These are phyloP conservation scores for Scytalidium lignicola DNA, from an alignment of 2,329 filamentous ascomycete species.

Conservation along the genomic window DNA sequence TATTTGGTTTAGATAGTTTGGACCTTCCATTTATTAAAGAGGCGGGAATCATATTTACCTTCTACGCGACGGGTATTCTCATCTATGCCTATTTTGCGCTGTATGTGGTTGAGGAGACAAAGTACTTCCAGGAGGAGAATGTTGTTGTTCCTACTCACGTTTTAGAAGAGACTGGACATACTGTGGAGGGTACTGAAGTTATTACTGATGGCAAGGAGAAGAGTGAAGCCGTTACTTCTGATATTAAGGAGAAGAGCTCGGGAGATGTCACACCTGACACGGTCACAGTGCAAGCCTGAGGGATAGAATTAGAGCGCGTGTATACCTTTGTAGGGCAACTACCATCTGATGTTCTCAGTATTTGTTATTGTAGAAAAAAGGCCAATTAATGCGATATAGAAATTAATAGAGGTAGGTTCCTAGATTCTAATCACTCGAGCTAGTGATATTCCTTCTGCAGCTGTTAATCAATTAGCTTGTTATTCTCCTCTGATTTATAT, in stretches of 20 bases:
- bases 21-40: constrained; percentile 7
- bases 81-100: constrained; percentile 7
- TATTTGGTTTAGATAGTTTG: constrained; percentile 6
- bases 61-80: constrained; percentile 4
- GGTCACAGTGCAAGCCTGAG: background rate
- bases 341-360: too few species aligned
- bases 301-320: too few species aligned
- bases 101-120: constrained; percentile 7
- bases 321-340: too few species aligned
- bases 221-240: background rate
- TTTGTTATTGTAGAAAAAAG: too few species aligned
- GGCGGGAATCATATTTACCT: constrained; percentile 7
- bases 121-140: constrained; percentile 6
- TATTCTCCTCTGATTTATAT: too few species aligned
- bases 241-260: background rate
- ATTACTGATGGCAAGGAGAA: background rate
- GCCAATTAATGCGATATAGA: too few species aligned
- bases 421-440: too few species aligned
- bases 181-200: background rate
- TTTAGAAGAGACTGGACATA: constrained; percentile 4
- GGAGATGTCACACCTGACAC: background rate
- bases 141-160: constrained; percentile 7
- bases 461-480: too few species aligned
- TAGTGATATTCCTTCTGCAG: too few species aligned
- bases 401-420: too few species aligned